These are phyloP conservation scores for Schwanniomyces sp. DNA, from an alignment of 805 yeast species.

Conservation along the genomic window DNA sequence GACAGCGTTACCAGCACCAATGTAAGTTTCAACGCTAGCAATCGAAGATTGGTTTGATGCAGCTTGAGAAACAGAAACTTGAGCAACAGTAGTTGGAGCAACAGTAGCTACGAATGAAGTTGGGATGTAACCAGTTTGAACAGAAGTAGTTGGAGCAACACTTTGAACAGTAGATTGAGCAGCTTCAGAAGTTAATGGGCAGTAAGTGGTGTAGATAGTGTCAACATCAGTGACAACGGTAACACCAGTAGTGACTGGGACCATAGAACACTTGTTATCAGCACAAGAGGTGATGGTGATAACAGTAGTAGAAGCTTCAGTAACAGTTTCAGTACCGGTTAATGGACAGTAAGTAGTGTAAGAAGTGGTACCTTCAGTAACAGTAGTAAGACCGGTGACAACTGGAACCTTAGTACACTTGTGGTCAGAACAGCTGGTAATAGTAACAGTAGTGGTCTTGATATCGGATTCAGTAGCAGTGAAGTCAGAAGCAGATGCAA, in stretches of 20 bases:
- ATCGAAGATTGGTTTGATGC: conserved; percentile 8
- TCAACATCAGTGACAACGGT: conserved; percentile 12
- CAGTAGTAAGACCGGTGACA: conserved; percentile 24
- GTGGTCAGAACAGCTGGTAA: conserved; percentile 27
- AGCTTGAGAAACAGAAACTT: not conserved
- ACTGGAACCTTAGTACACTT: conserved; percentile 19
- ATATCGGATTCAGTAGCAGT: conserved; percentile 12
- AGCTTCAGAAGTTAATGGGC: conserved; percentile 12
- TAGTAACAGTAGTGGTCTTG: conserved; percentile 23
- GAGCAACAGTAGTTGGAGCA: not conserved
- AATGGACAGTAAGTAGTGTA: conserved; percentile 26
- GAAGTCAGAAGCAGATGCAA: not conserved
- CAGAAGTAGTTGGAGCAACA: not conserved
- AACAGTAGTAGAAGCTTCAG: conserved; percentile 18
- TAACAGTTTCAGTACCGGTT: conserved; percentile 19
- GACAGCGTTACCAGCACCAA: conserved; percentile 5
- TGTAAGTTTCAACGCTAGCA: conserved; percentile 10
- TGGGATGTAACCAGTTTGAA: not conserved
- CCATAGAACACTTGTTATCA: conserved; percentile 20
- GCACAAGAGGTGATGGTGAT: conserved; percentile 28
- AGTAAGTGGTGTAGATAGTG: conserved; percentile 23
- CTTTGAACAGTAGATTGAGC: not conserved
- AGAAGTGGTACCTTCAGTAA: conserved; percentile 16
- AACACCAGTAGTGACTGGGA: conserved; percentile 24
- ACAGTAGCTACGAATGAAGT: not conserved